These are phyloP conservation scores for Plasmodium blacklocki DNA, from an alignment of 169 alveolate genomes.

Conservation along the genomic window DNA sequence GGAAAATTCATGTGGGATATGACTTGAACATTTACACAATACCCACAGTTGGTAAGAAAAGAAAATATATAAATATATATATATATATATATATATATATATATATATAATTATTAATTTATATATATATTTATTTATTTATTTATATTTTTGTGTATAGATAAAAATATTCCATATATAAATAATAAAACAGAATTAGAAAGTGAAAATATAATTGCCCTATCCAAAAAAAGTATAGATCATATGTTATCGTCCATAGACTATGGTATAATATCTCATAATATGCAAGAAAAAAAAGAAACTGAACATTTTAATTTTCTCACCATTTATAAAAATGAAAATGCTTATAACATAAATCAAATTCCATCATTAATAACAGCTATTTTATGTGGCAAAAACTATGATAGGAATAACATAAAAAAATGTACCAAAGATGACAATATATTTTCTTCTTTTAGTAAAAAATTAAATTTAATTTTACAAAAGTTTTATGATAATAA, in stretches of 20 bases:
- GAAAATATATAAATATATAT: background rate
- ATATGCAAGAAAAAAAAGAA: slow-evolving; percentile 5
- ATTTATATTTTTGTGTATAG: slow-evolving; percentile 1
- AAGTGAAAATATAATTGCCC: slow-evolving; percentile 17
- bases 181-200: slow-evolving; percentile 15
- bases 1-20: slow-evolving; percentile 50
- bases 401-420: slow-evolving; percentile 4
- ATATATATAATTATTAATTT: background rate
- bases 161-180: slow-evolving; percentile 15
- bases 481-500: slow-evolving; percentile 40
- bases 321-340: slow-evolving; percentile 40
- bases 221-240: slow-evolving; percentile 11
- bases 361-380: slow-evolving; percentile 68
- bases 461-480: slow-evolving; percentile 41
- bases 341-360: slow-evolving; percentile 29
- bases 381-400: slow-evolving; percentile 33
- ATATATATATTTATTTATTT: background rate
- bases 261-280: slow-evolving; percentile 20
- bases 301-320: slow-evolving; percentile 50
- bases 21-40: slow-evolving; percentile 17
- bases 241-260: slow-evolving; percentile 14
- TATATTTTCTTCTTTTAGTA: slow-evolving; percentile 16
- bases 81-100: background rate
- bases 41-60: slow-evolving; percentile 23
- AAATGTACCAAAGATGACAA: slow-evolving; percentile 29